Conservation (phyloP, 129 eudicot species). For the Calendula officinalis region DNA sequence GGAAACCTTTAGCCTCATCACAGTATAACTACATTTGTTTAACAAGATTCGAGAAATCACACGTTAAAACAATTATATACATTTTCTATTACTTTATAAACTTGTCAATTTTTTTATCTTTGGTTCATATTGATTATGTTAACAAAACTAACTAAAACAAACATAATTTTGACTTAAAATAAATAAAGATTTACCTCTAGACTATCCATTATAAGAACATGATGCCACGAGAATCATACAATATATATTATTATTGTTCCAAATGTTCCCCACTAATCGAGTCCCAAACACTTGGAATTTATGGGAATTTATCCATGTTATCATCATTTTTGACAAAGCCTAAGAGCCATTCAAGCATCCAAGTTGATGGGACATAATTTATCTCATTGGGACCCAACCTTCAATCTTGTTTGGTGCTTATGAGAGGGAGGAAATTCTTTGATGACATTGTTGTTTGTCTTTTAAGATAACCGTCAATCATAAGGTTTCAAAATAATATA, state of each 20-base stretch:
- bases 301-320: slow-evolving; percentile 36
- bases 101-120: no score
- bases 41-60: no score
- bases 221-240: slow-evolving; percentile 25
- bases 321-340: slow-evolving; percentile 18
- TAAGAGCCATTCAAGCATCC: slow-evolving; percentile 38
- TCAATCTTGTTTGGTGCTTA: slow-evolving; percentile 39
- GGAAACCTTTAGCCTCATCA: no score
- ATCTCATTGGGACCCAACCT: slow-evolving; percentile 36
- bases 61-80: no score
- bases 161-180: no score
- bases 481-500: no score
- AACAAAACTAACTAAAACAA: no score
- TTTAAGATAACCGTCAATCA: no score
- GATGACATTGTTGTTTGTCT: slow-evolving; percentile 34
- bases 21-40: no score
- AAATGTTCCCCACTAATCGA: slow-evolving; percentile 30
- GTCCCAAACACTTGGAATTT: slow-evolving; percentile 31
- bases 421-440: slow-evolving; percentile 34
- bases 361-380: slow-evolving; percentile 36
- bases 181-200: neutral
- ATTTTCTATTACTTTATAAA: no score
- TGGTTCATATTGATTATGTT: no score
- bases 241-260: slow-evolving; percentile 28
- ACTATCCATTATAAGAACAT: slow-evolving; percentile 17